A percentile compares a stretch with the other conserved stretches of the same genome.
Evolutionary conservation across 2,329 filamentous ascomycete species (phyloP).

Genomic region (Neopestalotiopsis sp.): DNA sequence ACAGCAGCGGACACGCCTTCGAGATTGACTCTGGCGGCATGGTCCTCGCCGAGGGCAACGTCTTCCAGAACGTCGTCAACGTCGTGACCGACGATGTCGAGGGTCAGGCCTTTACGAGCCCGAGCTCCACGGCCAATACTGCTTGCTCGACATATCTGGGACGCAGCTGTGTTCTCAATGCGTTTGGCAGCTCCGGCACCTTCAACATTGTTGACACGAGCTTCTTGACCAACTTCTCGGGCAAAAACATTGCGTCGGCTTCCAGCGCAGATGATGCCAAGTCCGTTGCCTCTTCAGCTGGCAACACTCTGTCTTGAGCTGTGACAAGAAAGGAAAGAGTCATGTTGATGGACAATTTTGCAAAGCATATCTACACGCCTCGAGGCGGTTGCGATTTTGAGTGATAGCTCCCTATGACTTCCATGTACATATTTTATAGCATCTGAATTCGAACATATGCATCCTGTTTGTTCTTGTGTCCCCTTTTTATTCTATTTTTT

Average conservation of each 20-base stretch:
- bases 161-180: constrained; percentile 14
- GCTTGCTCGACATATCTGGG: constrained; percentile 14
- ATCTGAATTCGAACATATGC: neutral
- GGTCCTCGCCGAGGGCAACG: constrained; percentile 61
- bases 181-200: constrained; percentile 20
- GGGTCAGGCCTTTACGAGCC: constrained; percentile 16
- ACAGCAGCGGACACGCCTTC: constrained; percentile 62
- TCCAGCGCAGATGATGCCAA: constrained; percentile 4
- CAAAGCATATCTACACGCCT: neutral
- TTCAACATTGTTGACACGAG: constrained; percentile 29
- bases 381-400: neutral
- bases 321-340: neutral
- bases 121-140: constrained; percentile 22
- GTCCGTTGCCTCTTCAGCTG: neutral
- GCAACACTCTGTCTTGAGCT: neutral
- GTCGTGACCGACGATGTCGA: constrained; percentile 37
- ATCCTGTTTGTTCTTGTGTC: too few relatives aligned
- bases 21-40: constrained; percentile 50
- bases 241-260: constrained; percentile 17
- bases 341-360: neutral
- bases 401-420: neutral
- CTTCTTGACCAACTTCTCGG: constrained; percentile 33
- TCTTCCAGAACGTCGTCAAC: constrained; percentile 58
- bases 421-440: neutral
- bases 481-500: too few relatives aligned